phyloP scores from a whole-genome alignment of 2,329 filamentous ascomycete genomes.

The Penicillium glabrum region DNA sequence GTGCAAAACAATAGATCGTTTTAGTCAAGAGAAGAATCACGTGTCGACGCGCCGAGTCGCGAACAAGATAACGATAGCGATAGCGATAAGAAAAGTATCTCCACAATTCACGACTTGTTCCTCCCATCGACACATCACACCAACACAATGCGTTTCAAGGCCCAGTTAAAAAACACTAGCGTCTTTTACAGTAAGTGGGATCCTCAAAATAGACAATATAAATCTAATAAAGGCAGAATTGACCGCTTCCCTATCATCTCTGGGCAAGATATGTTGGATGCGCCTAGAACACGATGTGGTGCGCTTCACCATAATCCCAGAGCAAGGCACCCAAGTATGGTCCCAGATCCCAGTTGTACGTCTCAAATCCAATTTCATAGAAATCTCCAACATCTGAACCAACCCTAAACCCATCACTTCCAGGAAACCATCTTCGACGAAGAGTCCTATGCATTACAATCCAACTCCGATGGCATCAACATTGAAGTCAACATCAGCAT shows the following conservation, averaged over 20 bases:
- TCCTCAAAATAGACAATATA: neutral
- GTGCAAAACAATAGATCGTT: too few relatives aligned
- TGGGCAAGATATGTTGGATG: constrained; percentile 86
- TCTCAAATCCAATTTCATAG: neutral
- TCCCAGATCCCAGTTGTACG: constrained; percentile 61
- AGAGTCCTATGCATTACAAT: constrained; percentile 75
- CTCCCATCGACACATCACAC: constrained; percentile 1
- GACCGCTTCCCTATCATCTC: constrained; percentile 61
- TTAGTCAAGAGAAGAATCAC: neutral
- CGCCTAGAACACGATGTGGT: constrained; percentile 83
- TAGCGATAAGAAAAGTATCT: constrained; percentile 9
- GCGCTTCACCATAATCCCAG: constrained; percentile 93
- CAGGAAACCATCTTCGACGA: constrained; percentile 82
- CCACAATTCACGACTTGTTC: constrained; percentile 2
- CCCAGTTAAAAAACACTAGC: constrained; percentile 30
- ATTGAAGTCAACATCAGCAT: constrained; percentile 88
- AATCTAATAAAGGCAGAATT: constrained; percentile 46
- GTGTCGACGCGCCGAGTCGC: neutral
- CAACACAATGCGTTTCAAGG: constrained; percentile 35
- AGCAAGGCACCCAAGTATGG: constrained; percentile 95
- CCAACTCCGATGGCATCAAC: constrained; percentile 87
- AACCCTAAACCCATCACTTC: neutral
- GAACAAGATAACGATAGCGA: neutral
- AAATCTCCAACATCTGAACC: neutral
- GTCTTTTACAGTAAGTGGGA: constrained; percentile 18